Percentiles rank a stretch among this genome's conserved stretches.
phyloP scores from a whole-genome alignment of 176 grass and related monocot species.

The Oryza meridionalis region DNA sequence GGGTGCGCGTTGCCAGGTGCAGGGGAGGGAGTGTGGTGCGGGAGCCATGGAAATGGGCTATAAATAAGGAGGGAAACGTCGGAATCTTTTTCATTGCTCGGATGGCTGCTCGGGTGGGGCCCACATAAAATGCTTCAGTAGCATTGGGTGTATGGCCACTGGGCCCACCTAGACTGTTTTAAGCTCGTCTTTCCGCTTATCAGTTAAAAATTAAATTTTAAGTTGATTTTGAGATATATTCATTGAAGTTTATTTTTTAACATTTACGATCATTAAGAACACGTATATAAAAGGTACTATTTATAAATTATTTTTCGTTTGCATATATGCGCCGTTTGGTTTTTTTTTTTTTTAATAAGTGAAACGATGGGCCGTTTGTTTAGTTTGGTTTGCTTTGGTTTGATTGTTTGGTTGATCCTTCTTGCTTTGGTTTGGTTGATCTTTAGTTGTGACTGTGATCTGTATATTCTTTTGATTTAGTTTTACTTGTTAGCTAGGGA shows the following conservation, averaged over 20 bases:
- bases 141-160: background rate
- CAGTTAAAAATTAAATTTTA: too few species aligned
- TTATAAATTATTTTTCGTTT: too few species aligned
- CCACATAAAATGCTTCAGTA: background rate
- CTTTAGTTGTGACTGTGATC: background rate
- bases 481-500: background rate
- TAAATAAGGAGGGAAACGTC: slow-evolving; percentile 24
- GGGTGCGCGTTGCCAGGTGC: background rate
- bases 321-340: too few species aligned
- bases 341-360: too few species aligned
- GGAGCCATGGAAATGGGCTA: slow-evolving; percentile 28
- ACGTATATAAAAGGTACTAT: too few species aligned
- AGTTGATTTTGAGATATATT: too few species aligned
- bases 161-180: background rate
- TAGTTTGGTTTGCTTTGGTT: background rate
- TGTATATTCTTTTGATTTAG: background rate
- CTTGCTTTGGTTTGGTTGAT: background rate
- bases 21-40: slow-evolving; percentile 4
- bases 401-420: background rate
- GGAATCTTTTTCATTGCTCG: slow-evolving; percentile 12
- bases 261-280: too few species aligned
- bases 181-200: too few species aligned
- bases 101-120: background rate
- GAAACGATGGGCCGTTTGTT: too few species aligned
- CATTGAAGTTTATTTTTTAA: too few species aligned